Evolutionary conservation across 192 early-diverging fungal species (phyloP).

Genomic region (Pilobolus umbonatus): DNA sequence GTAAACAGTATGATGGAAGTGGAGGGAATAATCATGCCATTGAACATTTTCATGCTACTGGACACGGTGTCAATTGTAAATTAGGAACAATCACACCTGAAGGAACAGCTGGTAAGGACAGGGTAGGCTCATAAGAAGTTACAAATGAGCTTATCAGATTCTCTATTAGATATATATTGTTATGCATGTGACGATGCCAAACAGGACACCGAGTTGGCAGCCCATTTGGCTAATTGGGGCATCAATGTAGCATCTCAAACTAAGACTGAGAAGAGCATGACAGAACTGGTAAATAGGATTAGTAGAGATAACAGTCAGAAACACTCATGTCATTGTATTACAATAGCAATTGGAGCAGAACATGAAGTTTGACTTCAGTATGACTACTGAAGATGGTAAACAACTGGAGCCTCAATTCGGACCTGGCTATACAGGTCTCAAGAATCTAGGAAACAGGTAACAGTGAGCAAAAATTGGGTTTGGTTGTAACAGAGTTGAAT

Average conservation of each 20-base stretch:
- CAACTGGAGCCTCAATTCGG: slow-evolving; percentile 79
- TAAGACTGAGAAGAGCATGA: slow-evolving; percentile 90
- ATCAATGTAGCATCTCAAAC: slow-evolving; percentile 78
- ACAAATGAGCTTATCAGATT: slow-evolving; percentile 3
- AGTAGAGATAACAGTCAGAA: neutral
- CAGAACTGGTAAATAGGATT: slow-evolving; percentile 69
- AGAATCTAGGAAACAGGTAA: slow-evolving; percentile 92
- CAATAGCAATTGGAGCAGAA: slow-evolving; percentile 91
- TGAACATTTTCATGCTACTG: slow-evolving; percentile 73
- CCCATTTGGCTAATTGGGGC: slow-evolving; percentile 81
- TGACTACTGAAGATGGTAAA: slow-evolving; percentile 94
- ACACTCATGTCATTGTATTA: neutral
- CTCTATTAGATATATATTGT: slow-evolving; percentile 68
- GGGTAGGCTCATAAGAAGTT: neutral
- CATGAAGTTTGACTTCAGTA: slow-evolving; percentile 94
- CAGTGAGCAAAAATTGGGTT: neutral
- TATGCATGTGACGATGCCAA: slow-evolving; percentile 81
- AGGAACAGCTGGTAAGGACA: slow-evolving; percentile 75
- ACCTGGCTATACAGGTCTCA: slow-evolving; percentile 87
- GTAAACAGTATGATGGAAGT: slow-evolving; percentile 87
- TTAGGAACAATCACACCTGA: slow-evolving; percentile 97
- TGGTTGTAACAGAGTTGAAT: neutral
- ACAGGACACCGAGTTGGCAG: slow-evolving; percentile 70
- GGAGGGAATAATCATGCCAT: slow-evolving; percentile 94
- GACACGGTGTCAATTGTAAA: slow-evolving; percentile 83